Evolutionary conservation across 1,284 basidiomycete genomes (phyloP).

Genomic region (Cryptococcus amylolentus): DNA sequence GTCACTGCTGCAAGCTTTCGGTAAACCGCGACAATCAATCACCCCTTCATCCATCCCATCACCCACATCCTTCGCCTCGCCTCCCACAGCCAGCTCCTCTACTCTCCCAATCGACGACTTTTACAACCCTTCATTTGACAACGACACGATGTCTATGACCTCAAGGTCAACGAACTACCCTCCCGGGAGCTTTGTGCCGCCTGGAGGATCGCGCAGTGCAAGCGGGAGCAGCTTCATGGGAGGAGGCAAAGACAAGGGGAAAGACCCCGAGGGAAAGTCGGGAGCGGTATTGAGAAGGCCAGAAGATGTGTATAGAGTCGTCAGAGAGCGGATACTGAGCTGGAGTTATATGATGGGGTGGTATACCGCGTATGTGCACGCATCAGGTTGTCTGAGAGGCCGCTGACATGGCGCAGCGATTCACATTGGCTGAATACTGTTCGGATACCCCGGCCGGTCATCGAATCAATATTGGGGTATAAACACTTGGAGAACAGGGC

Average conservation of each 20-base stretch:
- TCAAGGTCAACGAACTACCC: background rate
- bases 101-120: slow-evolving; percentile 2
- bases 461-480: slow-evolving; percentile 40
- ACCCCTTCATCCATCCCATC: slow-evolving; percentile 3
- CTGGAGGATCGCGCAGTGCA: slow-evolving; percentile 5
- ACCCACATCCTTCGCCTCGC: slow-evolving; percentile 6
- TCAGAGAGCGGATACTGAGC: slow-evolving; percentile 36
- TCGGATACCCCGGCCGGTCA: slow-evolving; percentile 31
- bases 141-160: background rate
- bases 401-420: slow-evolving; percentile 21
- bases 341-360: slow-evolving; percentile 48
- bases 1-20: slow-evolving; percentile 19
- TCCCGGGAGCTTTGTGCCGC: background rate
- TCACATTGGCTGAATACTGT: slow-evolving; percentile 48
- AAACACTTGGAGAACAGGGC: slow-evolving; percentile 41
- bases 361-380: slow-evolving; percentile 42
- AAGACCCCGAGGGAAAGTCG: slow-evolving; percentile 2
- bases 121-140: background rate
- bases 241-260: slow-evolving; percentile 6
- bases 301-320: slow-evolving; percentile 40
- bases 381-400: too few relatives aligned
- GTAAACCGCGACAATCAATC: slow-evolving; percentile 17
- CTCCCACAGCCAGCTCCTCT: slow-evolving; percentile 1
- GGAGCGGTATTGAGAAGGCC: slow-evolving; percentile 14
- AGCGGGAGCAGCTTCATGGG: slow-evolving; percentile 3